These are phyloP conservation scores for Xylaria sp. DNA, from an alignment of 495 filamentous ascomycete species.

Conservation along the genomic window DNA sequence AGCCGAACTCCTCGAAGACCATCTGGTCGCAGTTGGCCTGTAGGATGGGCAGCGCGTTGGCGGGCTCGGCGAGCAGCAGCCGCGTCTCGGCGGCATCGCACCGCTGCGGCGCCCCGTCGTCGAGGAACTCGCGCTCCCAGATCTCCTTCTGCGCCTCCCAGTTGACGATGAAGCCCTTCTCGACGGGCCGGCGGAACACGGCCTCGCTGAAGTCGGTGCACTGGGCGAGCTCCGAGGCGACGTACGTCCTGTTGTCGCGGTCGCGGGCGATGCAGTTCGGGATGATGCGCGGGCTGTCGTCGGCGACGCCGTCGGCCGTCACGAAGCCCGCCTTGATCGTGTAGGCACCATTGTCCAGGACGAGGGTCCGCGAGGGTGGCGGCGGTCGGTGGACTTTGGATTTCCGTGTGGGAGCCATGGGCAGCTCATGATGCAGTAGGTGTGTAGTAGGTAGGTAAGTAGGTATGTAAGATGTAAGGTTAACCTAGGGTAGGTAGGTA, in stretches of 20 bases:
- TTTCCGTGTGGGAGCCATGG: constrained; percentile 55
- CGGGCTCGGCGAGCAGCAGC: constrained; percentile 84
- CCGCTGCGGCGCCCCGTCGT: constrained; percentile 67
- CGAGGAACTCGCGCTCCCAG: constrained; percentile 91
- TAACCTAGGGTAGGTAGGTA: too few species aligned
- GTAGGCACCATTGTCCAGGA: constrained; percentile 94
- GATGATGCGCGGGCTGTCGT: constrained; percentile 70
- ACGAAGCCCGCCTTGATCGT: constrained; percentile 93
- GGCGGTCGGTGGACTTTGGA: constrained; percentile 49
- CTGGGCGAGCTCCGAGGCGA: constrained; percentile 79
- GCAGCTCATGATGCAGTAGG: background rate
- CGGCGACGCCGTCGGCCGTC: constrained; percentile 37
- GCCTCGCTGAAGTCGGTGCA: constrained; percentile 92
- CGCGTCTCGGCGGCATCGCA: constrained; percentile 83
- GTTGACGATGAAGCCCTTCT: constrained; percentile 94
- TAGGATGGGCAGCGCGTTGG: constrained; percentile 81
- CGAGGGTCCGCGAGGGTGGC: constrained; percentile 71
- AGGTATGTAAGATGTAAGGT: too few species aligned
- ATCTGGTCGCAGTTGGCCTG: constrained; percentile 95
- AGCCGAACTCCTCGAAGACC: constrained; percentile 98
- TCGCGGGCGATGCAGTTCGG: constrained; percentile 90
- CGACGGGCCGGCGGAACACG: constrained; percentile 84
- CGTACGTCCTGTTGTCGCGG: constrained; percentile 76
- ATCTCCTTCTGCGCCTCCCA: constrained; percentile 97
- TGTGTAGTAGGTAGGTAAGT: too few species aligned